Base-by-base conservation (phyloP, 768 basidiomycete genomes). In the Lactarius quietus region DNA sequence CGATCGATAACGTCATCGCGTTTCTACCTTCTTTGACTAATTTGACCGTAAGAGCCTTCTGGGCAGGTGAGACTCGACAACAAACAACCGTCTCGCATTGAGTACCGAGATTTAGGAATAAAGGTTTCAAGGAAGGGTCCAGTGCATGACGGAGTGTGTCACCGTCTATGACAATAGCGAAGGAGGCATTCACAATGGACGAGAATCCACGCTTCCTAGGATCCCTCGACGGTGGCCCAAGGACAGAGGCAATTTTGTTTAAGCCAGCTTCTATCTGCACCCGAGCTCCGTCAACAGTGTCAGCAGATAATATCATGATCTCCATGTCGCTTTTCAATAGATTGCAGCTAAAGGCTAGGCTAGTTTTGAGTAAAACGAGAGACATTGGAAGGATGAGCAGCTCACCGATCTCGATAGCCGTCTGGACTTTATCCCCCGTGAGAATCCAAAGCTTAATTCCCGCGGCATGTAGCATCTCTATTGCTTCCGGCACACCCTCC, bases 361-460 rank as follows among this genome's bases (percentile, higher is more conserved):
- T 45, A 26, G 35, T 15, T 38, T n/a, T 62, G 18, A 60, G 64
- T n/a, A 39, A 66, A 36, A 26, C 28, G 35, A n/a, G 15, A 31
- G 48, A 35, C 36, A 38, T 23, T 48, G 29, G 66, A 15, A 23
- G 17, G 20, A 17, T 26, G 52, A 65, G 52, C 7, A 28, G 70
- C 72, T 18, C 61, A 81, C 83, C 96, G 68, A 99, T 98, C 74
- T 98, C 96, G 73, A 99, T 98, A 17, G 96, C 96, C 1, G 96
- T 99, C 75, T 98, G 95, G 1, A 98, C 81, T 76, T 99, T 99
- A 78, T 99, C 96, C 31, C 95, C 95, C 39, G 96, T 98, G 57
- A 98, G 78, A 75, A 98, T 96, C 96, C 96, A 99, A 2, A 99
- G 76, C 77, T 98, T 99, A 79, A 99, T 97, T 15, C 96, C 96